Percentiles rank a stretch among this genome's conserved stretches.
Evolutionary conservation across 2,329 filamentous ascomycete genomes (phyloP).

Genomic region (Parascedosporium putredinis): DNA sequence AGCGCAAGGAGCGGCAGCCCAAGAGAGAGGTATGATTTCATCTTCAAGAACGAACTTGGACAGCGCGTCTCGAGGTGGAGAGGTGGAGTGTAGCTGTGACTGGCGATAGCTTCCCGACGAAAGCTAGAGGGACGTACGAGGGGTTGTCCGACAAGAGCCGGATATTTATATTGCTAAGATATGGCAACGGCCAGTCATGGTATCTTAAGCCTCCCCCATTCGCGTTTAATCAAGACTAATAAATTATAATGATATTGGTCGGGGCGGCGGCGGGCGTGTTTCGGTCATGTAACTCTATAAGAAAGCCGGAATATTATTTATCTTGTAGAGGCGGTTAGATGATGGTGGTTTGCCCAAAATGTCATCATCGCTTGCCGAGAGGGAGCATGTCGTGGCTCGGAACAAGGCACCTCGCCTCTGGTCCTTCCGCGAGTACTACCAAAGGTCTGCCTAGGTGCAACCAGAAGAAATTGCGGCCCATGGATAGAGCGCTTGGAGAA

Average conservation of each 20-base stretch:
- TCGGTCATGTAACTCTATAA: slow-evolving; percentile 3
- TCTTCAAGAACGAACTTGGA: background rate
- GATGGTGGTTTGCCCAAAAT: background rate
- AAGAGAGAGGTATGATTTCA: background rate
- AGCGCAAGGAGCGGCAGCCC: slow-evolving; percentile 1
- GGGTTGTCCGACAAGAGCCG: background rate
- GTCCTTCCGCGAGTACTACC: background rate
- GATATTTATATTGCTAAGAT: background rate
- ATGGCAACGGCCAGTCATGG: background rate
- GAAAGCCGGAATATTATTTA: background rate
- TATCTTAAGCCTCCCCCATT: background rate
- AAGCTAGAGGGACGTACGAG: background rate
- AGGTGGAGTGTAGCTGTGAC: background rate
- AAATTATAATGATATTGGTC: background rate
- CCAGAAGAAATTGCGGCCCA: background rate
- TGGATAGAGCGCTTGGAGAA: background rate
- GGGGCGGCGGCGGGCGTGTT: background rate
- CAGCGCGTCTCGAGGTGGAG: too few relatives aligned
- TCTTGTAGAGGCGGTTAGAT: background rate
- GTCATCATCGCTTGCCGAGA: slow-evolving; percentile 1
- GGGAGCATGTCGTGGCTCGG: background rate
- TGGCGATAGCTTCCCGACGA: background rate
- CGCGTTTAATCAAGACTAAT: background rate
- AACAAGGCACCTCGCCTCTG: background rate
- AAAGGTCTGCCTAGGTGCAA: background rate